Evolutionary conservation across 805 yeast species (phyloP).

Genomic region (Blastobotrys attinorum): DNA sequence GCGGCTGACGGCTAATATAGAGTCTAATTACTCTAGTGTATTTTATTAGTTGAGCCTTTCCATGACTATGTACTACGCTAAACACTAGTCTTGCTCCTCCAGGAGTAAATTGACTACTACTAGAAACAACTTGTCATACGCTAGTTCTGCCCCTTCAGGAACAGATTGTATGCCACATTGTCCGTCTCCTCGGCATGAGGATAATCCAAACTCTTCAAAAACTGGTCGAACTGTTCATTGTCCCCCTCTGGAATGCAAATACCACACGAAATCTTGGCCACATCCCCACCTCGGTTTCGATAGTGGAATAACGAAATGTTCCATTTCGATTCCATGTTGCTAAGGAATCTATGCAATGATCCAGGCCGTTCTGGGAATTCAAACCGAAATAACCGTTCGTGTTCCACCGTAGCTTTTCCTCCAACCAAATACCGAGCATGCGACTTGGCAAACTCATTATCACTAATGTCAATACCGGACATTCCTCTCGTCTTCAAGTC

Average conservation of each 20-base stretch:
- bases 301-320: slow-evolving; percentile 92
- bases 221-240: slow-evolving; percentile 53
- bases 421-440: slow-evolving; percentile 97
- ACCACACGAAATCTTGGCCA: slow-evolving; percentile 89
- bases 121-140: too few species aligned
- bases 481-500: slow-evolving; percentile 57
- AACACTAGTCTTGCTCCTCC: too few species aligned
- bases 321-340: slow-evolving; percentile 69
- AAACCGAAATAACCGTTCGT: slow-evolving; percentile 74
- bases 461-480: slow-evolving; percentile 75
- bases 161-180: slow-evolving; percentile 76
- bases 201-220: slow-evolving; percentile 68
- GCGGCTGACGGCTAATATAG: too few species aligned
- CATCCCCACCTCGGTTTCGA: slow-evolving; percentile 93
- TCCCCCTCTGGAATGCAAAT: slow-evolving; percentile 73
- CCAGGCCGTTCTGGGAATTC: slow-evolving; percentile 98
- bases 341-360: slow-evolving; percentile 75
- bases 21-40: too few species aligned
- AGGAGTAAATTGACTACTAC: too few species aligned
- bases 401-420: slow-evolving; percentile 64
- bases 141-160: slow-evolving; percentile 39
- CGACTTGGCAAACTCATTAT: slow-evolving; percentile 89
- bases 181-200: slow-evolving; percentile 73
- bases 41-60: too few species aligned
- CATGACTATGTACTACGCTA: too few species aligned